A percentile compares a stretch with the other conserved stretches of the same genome.
These are phyloP conservation scores for Austroboletus eburneus DNA, from an alignment of 768 basidiomycete species.

Conservation along the genomic window DNA sequence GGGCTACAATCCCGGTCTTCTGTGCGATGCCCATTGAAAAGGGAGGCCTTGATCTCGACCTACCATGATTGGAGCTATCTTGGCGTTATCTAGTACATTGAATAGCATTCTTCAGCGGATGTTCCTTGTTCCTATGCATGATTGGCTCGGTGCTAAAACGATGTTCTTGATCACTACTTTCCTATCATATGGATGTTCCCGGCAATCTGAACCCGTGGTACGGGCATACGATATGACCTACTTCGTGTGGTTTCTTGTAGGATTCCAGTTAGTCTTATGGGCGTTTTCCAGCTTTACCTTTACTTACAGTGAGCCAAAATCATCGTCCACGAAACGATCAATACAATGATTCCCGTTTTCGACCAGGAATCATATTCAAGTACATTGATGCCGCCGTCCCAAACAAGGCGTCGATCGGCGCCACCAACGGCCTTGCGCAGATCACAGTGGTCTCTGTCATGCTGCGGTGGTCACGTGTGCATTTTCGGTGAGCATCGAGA, in stretches of 20 bases:
- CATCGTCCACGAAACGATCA: background rate
- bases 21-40: slow-evolving; percentile 28
- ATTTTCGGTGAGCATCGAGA: slow-evolving; percentile 25
- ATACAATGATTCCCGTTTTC: background rate
- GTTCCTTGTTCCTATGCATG: slow-evolving; percentile 55
- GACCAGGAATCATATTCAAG: slow-evolving; percentile 62
- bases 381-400: slow-evolving; percentile 63
- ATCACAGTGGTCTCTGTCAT: slow-evolving; percentile 26
- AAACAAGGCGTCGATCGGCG: slow-evolving; percentile 63
- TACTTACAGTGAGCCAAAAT: slow-evolving; percentile 43
- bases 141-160: slow-evolving; percentile 54
- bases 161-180: slow-evolving; percentile 48
- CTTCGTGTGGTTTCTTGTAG: slow-evolving; percentile 48
- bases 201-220: slow-evolving; percentile 36
- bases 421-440: slow-evolving; percentile 56
- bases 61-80: slow-evolving; percentile 30
- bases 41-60: slow-evolving; percentile 25
- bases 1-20: slow-evolving; percentile 38
- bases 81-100: slow-evolving; percentile 23
- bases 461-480: slow-evolving; percentile 24
- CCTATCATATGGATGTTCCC: slow-evolving; percentile 43
- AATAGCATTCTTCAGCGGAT: slow-evolving; percentile 51
- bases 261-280: slow-evolving; percentile 43
- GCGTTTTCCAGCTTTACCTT: slow-evolving; percentile 48
- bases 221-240: slow-evolving; percentile 35